phyloP scores from a whole-genome alignment of 2,329 filamentous ascomycete species.

The Botrytis squamosa region DNA sequence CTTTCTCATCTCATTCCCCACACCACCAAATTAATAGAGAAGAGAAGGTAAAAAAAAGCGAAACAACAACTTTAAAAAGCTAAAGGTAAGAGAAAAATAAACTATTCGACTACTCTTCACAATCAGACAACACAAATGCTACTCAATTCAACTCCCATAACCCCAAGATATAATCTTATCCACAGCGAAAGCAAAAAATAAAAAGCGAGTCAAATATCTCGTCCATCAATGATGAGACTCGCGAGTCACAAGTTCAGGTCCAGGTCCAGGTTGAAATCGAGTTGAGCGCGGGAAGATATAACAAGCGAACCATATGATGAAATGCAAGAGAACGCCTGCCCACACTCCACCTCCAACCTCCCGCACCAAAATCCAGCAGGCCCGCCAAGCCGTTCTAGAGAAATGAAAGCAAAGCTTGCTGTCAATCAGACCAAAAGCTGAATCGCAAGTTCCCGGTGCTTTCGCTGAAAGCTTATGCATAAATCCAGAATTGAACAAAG shows the following conservation, averaged over 20 bases:
- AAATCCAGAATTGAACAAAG: conserved; percentile 20
- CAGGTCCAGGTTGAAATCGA: background rate
- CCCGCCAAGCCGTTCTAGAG: conserved; percentile 20
- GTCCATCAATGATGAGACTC: conserved; percentile 9
- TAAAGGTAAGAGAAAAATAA: conserved; percentile 11
- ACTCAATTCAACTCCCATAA: conserved; percentile 16
- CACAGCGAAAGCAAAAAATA: conserved; percentile 11
- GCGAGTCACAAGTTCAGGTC: background rate
- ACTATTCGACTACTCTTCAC: conserved; percentile 12
- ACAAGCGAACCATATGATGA: conserved; percentile 15
- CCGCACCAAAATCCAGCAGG: conserved; percentile 17
- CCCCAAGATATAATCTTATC: conserved; percentile 18
- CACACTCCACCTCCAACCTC: conserved; percentile 7
- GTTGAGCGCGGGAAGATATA: conserved; percentile 7
- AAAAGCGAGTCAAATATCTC: background rate
- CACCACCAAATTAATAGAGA: conserved; percentile 17
- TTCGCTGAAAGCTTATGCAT: conserved; percentile 17
- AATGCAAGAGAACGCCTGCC: conserved; percentile 17
- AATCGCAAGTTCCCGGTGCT: conserved; percentile 15
- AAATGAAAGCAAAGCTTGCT: conserved; percentile 13
- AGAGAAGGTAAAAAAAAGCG: conserved; percentile 15
- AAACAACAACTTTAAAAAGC: conserved; percentile 14
- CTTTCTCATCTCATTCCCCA: background rate
- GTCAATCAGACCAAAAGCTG: conserved; percentile 21
- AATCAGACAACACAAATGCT: conserved; percentile 15